Evolutionary conservation across 495 filamentous ascomycete species (phyloP), one percentile per base, ranked within the genome.

Genomic region (Trichocladium uniseriatum): DNA sequence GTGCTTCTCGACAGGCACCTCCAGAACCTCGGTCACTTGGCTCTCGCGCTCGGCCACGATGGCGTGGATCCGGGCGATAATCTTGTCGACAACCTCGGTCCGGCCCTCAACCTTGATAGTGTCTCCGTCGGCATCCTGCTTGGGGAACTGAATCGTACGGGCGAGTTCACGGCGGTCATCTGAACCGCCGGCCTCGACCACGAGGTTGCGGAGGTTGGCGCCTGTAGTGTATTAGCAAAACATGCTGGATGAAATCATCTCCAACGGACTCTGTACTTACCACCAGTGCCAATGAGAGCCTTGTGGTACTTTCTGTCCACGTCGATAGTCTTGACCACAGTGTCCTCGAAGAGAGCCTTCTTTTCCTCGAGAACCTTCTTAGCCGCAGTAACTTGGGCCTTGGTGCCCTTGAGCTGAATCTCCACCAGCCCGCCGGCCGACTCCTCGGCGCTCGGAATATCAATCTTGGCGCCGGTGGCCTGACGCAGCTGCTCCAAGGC

Each of bases 221-320:
- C 91, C 90, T 95, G 56, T 18, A n/a, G 8, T 3, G 6, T 38
- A 34, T 46, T 15, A 46, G 44, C 32, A 27, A 3, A 2, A 37
- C 31, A 34, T 3, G 24, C 24, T 4, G 24, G 4, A 27, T n/a
- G n/a, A n/a, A n/a, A n/a, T n/a, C n/a, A n/a, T n/a, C n/a, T n/a
- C n/a, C n/a, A n/a, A n/a, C n/a, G n/a, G n/a, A n/a, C n/a, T n/a
- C n/a, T n/a, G n/a, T 29, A 66, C 83, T 69, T 78, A 95, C 90
- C 92, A 60, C 83, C 83, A 55, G 79, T 69, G 43, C 92, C 92
- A 67, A 99, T 99, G 35, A 99, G 70, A 22, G 82, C 80, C 62
- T 84, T 83, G 71, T 99, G 94, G 62, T 89, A 81, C 68, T 89
- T 91, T 71, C 86, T 63, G 49, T 95, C 89, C 5, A 99, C 82